These are phyloP conservation scores for Myxozyma vanderwaltii DNA, from an alignment of 805 yeast species.

Conservation along the genomic window DNA sequence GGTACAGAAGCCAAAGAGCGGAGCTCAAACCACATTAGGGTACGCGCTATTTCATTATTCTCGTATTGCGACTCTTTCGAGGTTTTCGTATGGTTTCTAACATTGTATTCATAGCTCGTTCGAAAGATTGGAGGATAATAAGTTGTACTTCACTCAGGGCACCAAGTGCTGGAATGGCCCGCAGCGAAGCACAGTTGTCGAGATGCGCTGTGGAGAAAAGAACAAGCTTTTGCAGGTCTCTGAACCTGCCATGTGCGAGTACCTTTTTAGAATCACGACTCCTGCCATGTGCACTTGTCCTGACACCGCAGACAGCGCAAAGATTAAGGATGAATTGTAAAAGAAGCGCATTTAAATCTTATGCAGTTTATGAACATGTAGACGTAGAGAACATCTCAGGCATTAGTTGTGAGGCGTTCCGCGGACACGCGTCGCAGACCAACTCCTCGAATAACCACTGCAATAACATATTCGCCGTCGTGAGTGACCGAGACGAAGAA, in stretches of 20 bases:
- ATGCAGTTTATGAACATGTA: neutral
- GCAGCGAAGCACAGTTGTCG: conserved; percentile 64
- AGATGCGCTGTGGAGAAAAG: conserved; percentile 65
- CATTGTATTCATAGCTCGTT: conserved; percentile 18
- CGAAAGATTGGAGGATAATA: conserved; percentile 39
- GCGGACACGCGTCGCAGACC: too few species aligned
- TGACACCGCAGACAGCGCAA: conserved; percentile 9
- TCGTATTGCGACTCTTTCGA: neutral
- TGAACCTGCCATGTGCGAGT: conserved; percentile 89
- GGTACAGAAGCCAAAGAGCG: conserved; percentile 53
- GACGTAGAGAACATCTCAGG: neutral
- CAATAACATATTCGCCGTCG: conserved; percentile 31
- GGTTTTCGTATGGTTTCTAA: neutral
- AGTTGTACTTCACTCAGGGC: conserved; percentile 58
- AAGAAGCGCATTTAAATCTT: too few species aligned
- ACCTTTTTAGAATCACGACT: conserved; percentile 50
- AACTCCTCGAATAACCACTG: conserved; percentile 18
- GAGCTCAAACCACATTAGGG: conserved; percentile 57
- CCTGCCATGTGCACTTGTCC: conserved; percentile 40
- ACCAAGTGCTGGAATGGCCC: conserved; percentile 96
- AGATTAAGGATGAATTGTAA: conserved; percentile 32
- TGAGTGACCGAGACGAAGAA: conserved; percentile 28
- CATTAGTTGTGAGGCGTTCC: too few species aligned
- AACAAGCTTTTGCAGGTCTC: conserved; percentile 63
- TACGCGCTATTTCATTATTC: conserved; percentile 29